These are phyloP conservation scores for Pinus taeda DNA, from an alignment of 75 land plant genomes.

Conservation along the genomic window DNA sequence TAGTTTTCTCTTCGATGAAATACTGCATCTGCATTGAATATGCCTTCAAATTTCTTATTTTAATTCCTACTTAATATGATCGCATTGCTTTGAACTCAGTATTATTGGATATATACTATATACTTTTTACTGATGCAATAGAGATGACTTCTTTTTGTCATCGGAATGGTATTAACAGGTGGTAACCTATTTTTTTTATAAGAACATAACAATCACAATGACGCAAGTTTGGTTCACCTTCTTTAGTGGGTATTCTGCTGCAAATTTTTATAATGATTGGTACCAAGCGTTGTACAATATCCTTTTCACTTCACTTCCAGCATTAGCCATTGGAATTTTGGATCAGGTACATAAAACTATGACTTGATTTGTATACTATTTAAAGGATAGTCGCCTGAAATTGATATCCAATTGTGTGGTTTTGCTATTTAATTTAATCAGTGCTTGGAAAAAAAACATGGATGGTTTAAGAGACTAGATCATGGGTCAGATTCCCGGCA, in stretches of 20 bases:
- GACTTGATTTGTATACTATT: conserved; percentile 31
- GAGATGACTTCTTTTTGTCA: neutral
- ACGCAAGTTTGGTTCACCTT: conserved; percentile 58
- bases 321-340: conserved; percentile 46
- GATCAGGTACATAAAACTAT: conserved; percentile 54
- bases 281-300: conserved; percentile 50
- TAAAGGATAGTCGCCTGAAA: neutral
- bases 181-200: conserved; percentile 50
- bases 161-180: conserved; percentile 27
- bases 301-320: conserved; percentile 51
- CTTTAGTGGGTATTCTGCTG: conserved; percentile 38
- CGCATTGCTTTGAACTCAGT: too few species aligned
- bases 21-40: neutral
- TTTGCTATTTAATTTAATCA: neutral
- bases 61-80: neutral
- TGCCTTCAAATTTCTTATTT: neutral
- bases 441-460: neutral
- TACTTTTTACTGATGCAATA: neutral
- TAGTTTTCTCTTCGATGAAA: neutral
- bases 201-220: conserved; percentile 44
- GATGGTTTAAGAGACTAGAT: neutral
- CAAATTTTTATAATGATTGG: conserved; percentile 59
- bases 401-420: neutral
- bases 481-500: neutral
- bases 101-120: neutral